Evolutionary conservation across 805 yeast genomes (phyloP).

Genomic region (Zygotorulaspora chibaensis): DNA sequence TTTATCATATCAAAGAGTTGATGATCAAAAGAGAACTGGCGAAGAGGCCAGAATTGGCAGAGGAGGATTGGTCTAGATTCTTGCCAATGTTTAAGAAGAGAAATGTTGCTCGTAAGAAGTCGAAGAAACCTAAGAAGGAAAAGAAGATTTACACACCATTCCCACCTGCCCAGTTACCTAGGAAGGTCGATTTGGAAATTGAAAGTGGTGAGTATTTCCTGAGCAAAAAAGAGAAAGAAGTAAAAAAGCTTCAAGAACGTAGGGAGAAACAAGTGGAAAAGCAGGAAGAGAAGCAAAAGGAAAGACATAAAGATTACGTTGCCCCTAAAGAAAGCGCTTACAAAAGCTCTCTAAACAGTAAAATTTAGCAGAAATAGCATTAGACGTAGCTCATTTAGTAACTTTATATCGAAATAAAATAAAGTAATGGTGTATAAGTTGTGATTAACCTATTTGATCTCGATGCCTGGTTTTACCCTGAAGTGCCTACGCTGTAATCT

Average conservation of each 20-base stretch:
- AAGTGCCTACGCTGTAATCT: too few species aligned
- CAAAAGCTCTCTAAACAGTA: slow-evolving; percentile 39
- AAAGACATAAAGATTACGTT: slow-evolving; percentile 69
- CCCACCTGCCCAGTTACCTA: slow-evolving; percentile 96
- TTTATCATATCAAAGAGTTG: slow-evolving; percentile 91
- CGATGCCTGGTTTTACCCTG: too few species aligned
- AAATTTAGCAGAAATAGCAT: slow-evolving; percentile 15
- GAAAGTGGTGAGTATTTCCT: slow-evolving; percentile 98
- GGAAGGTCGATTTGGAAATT: slow-evolving; percentile 94
- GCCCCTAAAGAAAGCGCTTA: slow-evolving; percentile 79
- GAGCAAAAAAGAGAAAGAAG: slow-evolving; percentile 76
- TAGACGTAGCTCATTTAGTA: neutral
- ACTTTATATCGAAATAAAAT: too few species aligned
- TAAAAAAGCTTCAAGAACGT: slow-evolving; percentile 68
- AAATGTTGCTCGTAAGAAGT: slow-evolving; percentile 90
- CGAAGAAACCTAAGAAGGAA: slow-evolving; percentile 55
- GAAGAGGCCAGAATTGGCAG: slow-evolving; percentile 89
- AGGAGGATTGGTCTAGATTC: slow-evolving; percentile 96
- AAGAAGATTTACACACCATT: slow-evolving; percentile 92
- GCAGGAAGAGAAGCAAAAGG: slow-evolving; percentile 59
- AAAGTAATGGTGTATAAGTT: too few species aligned
- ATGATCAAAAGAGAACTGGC: slow-evolving; percentile 96
- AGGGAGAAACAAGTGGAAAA: slow-evolving; percentile 71
- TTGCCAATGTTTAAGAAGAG: slow-evolving; percentile 95
- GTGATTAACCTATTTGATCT: too few species aligned